A percentile compares a stretch with the other conserved stretches of the same genome.
Evolutionary conservation across 139 green algal species (phyloP).

Genomic region (Haematococcus lacustris): DNA sequence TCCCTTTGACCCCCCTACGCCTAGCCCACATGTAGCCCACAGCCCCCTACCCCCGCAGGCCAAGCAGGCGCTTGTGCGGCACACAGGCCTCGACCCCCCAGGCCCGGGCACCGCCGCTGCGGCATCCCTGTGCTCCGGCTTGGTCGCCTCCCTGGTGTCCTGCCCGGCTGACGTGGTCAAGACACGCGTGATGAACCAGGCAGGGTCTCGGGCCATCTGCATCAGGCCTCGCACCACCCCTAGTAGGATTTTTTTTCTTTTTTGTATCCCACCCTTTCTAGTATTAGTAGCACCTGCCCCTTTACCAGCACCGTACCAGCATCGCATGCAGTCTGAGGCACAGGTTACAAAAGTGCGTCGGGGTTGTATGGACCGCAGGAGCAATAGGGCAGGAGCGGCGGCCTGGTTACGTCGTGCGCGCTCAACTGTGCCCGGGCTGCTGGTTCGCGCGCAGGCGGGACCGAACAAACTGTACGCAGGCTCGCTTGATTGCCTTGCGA

Average conservation of each 20-base stretch:
- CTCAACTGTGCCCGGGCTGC: background rate
- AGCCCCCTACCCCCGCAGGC: background rate
- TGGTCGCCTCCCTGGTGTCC: slow-evolving; percentile 23
- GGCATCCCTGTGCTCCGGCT: slow-evolving; percentile 35
- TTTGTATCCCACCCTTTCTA: no score
- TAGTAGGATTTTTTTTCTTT: no score
- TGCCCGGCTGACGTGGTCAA: slow-evolving; percentile 60
- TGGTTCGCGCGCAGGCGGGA: no score
- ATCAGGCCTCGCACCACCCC: no score
- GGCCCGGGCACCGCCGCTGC: slow-evolving; percentile 36
- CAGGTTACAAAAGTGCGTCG: no score
- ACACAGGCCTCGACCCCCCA: slow-evolving; percentile 17
- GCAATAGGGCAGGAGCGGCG: background rate
- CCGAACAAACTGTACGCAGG: slow-evolving; percentile 6
- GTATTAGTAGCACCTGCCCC: no score
- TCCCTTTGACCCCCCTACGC: no score
- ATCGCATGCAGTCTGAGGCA: no score
- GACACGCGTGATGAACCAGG: slow-evolving; percentile 65
- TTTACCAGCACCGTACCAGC: no score
- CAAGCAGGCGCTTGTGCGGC: slow-evolving; percentile 13
- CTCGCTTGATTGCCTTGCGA: slow-evolving; percentile 1
- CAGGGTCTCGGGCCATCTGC: no score
- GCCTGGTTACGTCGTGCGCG: background rate
- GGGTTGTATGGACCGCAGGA: background rate
- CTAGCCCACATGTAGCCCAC: background rate